A percentile compares a stretch with the other conserved stretches of the same genome.
Conservation (phyloP, 2,329 filamentous ascomycete species). For the Emergomyces orientalis region DNA sequence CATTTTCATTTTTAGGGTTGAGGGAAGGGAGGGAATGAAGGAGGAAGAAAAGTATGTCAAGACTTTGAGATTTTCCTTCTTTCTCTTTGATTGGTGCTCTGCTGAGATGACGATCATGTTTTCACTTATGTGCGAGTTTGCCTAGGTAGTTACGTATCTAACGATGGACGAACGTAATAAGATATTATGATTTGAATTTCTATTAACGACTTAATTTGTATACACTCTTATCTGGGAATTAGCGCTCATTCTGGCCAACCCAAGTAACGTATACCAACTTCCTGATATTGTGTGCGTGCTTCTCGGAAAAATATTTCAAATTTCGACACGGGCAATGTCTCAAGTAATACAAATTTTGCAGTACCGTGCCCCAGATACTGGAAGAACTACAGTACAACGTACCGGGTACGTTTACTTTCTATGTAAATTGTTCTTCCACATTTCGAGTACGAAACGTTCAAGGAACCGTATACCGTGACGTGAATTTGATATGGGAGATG, state of each 20-base stretch:
- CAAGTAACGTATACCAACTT: background rate
- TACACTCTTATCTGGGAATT: background rate
- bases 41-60: background rate
- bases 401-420: background rate
- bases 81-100: background rate
- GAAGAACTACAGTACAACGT: background rate
- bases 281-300: background rate
- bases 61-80: background rate
- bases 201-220: background rate
- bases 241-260: background rate
- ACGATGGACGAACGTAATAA: background rate
- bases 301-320: background rate
- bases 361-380: background rate
- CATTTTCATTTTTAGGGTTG: background rate
- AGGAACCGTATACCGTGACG: background rate
- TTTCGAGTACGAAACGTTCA: background rate
- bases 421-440: background rate
- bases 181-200: background rate
- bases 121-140: background rate
- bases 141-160: background rate
- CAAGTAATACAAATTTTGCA: background rate
- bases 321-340: background rate
- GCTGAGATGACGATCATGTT: background rate
- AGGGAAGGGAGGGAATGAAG: background rate
- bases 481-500: conserved; percentile 1